Base-by-base conservation (phyloP, 495 filamentous ascomycete species). In the Aspergillus carlsbadensis region DNA sequence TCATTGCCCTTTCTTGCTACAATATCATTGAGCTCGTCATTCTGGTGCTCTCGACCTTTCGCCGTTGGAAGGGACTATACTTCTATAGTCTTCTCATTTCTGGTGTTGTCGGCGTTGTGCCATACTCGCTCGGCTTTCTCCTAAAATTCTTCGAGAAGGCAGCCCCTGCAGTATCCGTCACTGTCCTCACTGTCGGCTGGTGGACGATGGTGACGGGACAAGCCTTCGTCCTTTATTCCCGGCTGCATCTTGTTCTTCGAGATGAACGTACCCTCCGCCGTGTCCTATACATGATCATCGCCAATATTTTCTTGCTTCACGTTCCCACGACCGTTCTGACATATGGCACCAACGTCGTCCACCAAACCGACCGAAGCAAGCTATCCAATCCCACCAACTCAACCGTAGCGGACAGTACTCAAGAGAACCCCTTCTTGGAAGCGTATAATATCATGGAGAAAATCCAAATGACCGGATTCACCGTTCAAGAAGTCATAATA, bases 381-480 rank as follows among this genome's bases (percentile, higher is more conserved):
- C n/a, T n/a, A n/a, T n/a, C n/a, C n/a, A n/a, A n/a, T n/a, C n/a
- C 26, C 54, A 40, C 2, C 59, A 71, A 8, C 45, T 63, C 26
- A 8, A 29, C 26, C 26, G 26, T 4, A 29, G 26, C 3, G 26
- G 8, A 29, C 8, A 4, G 4, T 8, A 4, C 26, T 4, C 26
- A 29, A 29, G 26, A 29, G 26, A 29, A 29, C 0, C 47, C 49
- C 13, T 82, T 78, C 62, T 49, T 78, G 14, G 29, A 57, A 1
- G 72, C 72, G 1, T 86, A 82, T 56, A 75, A 79, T 21, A 68
- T 81, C 42, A 78, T 81, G 68, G 83, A 84, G 57, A 81, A 78
- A 48, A 69, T 82, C 22, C 79, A 85, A 62, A 69, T 85, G 64
- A 78, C 76, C 0, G 77, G 73, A 1, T 83, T 86, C 63, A 80